Base-by-base conservation (phyloP, 495 filamentous ascomycete genomes). In the Aspergillus diversus region DNA sequence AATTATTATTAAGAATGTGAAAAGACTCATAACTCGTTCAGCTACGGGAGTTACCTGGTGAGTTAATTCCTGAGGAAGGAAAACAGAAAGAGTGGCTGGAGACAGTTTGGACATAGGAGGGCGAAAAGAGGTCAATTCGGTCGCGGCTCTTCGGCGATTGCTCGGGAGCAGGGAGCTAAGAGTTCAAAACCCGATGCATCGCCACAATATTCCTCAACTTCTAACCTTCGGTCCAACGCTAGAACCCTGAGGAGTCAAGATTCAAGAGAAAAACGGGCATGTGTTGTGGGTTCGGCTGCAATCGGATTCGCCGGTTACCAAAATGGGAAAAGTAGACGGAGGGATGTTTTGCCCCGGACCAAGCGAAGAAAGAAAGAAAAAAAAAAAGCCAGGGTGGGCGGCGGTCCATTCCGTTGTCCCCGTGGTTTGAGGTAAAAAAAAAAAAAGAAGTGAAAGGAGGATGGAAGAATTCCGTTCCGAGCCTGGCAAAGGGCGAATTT, bases 201-300 rank as follows among this genome's bases (percentile, higher is more conserved):
- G 46, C 57, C 57, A 59, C 55, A 49, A 37, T 27, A 13, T 49
- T 34, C 55, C 51, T 57, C 51, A 63, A 57, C 53, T 46, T 63
- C 52, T 63, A 63, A 63, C 42, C 46, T 52, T 54, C 54, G 54
- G 34, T 52, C 33, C 46, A 51, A 33, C 53, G 33, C 60, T 57
- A 57, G 17, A 42, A 43, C 15, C 5, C 0, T 59, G 31, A 12
- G 50, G 21, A 33, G 4, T 13, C 11, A n/a, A 6, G 32, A 15
- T 54, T 27, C 21, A 27, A 1, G 21, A 27, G 21, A 27, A 27
- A 27, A 31, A 21, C 47, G 27, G 11, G 21, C 11, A 11, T 43
- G 39, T 11, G 11, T 16, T 27, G 21, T 27, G 21, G 21, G 15
- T 11, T 54, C 51, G 51, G 51, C 51, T 54, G 27, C n/a, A 17